phyloP scores from a whole-genome alignment of 208 protist genomes.

The Leishmania amazonensis region DNA sequence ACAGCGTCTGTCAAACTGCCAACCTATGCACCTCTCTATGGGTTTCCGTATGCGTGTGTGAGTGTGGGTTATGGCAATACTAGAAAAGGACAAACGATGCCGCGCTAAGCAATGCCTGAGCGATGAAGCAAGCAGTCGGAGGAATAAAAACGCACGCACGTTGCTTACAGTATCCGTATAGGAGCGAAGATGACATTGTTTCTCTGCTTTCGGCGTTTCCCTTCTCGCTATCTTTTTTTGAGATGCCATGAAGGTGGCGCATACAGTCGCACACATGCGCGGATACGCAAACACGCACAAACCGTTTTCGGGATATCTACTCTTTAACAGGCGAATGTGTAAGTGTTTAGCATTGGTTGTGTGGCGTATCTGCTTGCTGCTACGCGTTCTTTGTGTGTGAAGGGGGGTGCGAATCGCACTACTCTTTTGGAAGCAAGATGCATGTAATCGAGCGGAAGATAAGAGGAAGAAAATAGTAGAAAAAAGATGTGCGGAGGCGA shows the following conservation, averaged over 20 bases:
- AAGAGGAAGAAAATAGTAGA: no score
- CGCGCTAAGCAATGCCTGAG: not conserved
- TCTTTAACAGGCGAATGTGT: not conserved
- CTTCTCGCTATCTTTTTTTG: not conserved
- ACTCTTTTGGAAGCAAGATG: not conserved
- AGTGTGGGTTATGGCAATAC: not conserved
- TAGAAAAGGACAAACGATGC: not conserved
- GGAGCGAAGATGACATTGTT: not conserved
- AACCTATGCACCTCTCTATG: not conserved
- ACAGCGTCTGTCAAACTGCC: not conserved
- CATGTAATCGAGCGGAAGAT: not conserved
- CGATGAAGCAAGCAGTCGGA: not conserved
- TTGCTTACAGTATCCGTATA: not conserved
- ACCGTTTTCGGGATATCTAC: not conserved
- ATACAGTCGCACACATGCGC: not conserved
- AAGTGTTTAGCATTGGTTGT: not conserved
- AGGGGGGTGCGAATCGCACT: not conserved
- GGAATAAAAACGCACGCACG: not conserved
- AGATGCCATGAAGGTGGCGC: not conserved
- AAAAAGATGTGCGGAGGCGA: not conserved
- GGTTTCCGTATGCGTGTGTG: not conserved
- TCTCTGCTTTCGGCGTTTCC: not conserved
- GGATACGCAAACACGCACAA: not conserved
- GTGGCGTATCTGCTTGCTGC: not conserved
- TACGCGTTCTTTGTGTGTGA: not conserved